Percentiles rank a stretch among this genome's conserved stretches.
phyloP scores from a whole-genome alignment of 495 filamentous ascomycete species.

The Haplographium delicatum region DNA sequence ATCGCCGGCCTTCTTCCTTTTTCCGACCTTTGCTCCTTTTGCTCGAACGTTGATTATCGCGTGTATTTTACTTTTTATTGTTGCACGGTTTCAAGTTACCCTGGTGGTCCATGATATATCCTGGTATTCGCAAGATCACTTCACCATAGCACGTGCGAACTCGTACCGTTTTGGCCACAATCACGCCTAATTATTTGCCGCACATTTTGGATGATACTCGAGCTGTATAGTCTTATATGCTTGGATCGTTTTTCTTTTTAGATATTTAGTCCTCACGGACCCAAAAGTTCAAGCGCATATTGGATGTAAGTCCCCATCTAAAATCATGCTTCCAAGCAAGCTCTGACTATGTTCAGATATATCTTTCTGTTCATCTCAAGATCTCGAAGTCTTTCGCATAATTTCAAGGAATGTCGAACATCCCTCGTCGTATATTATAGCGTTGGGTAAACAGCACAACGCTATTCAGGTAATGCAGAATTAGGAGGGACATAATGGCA shows the following conservation, averaged over 20 bases:
- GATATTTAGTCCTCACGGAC: conserved; percentile 24
- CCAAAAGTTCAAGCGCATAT: conserved; percentile 7
- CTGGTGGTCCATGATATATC: conserved; percentile 21
- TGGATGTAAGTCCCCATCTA: conserved; percentile 6
- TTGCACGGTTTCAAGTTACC: conserved; percentile 19
- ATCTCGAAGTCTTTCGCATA: neutral
- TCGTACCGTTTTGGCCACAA: conserved; percentile 14
- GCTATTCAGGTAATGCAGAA: conserved; percentile 8
- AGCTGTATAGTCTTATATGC: conserved; percentile 1
- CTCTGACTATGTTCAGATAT: conserved; percentile 8
- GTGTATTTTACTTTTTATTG: conserved; percentile 10
- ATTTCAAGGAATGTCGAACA: conserved; percentile 21
- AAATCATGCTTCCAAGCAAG: neutral
- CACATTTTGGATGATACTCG: conserved; percentile 7
- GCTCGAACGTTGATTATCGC: conserved; percentile 7
- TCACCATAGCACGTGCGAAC: conserved; percentile 16
- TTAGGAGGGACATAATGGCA: conserved; percentile 25
- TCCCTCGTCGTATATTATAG: conserved; percentile 12
- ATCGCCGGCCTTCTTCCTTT: conserved; percentile 1
- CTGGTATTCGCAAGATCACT: too few species aligned
- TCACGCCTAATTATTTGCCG: conserved; percentile 10
- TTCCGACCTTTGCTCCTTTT: conserved; percentile 4
- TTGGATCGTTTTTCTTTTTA: conserved; percentile 15
- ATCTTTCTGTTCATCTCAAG: conserved; percentile 6
- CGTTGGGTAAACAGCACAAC: conserved; percentile 13